Base-by-base conservation (phyloP, 2,329 filamentous ascomycete genomes). In the Trichoderma semiorbis region DNA sequence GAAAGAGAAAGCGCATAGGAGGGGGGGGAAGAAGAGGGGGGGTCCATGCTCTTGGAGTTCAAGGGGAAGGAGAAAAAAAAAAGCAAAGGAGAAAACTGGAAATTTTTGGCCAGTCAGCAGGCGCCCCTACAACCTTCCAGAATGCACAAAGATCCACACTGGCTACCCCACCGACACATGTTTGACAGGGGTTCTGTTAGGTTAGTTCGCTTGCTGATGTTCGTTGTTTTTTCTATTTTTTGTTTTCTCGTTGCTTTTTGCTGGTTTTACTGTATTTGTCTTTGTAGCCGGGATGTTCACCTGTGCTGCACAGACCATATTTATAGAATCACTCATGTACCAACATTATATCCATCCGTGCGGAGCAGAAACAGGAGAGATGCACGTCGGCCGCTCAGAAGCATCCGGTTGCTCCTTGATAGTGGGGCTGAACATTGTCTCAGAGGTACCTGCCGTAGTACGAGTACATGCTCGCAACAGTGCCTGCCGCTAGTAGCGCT, bases 181-280 rank as follows among this genome's bases (percentile, higher is more conserved):
- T 78, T 73, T 73, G 73, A 74, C 78, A 79, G 75, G 78, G 78
- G 76, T 79, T 79, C 68, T 62, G 62, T 73, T 75, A 72, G 75
- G 75, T 24, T 75, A 75, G 72, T 70, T 74, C 70, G 73, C 72
- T 74, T 75, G 62, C 43, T 32, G 39, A 11, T n/a, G 47, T 11
- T 50, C n/a, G 43, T 21, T 10, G 43, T 50, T 21, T 64, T 64
- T 64, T 24, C 21, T 50, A 6, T 32, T 32, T 58, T 57, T 18
- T 28, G 24, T 26, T 10, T 28, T 57, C 18, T 57, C 26, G 16
- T 57, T 57, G 18, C 16, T 28, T 57, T 26, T 58, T 32, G 16
- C 26, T 57, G 21, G 21, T 55, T 16, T 32, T n/a, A 5, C 6
- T 14, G 16, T 28, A 6, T 32, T 11, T 32, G 8, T 3, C 5